These are phyloP conservation scores for Thuja plicata DNA, from an alignment of 83 land plant genomes.

Conservation along the genomic window DNA sequence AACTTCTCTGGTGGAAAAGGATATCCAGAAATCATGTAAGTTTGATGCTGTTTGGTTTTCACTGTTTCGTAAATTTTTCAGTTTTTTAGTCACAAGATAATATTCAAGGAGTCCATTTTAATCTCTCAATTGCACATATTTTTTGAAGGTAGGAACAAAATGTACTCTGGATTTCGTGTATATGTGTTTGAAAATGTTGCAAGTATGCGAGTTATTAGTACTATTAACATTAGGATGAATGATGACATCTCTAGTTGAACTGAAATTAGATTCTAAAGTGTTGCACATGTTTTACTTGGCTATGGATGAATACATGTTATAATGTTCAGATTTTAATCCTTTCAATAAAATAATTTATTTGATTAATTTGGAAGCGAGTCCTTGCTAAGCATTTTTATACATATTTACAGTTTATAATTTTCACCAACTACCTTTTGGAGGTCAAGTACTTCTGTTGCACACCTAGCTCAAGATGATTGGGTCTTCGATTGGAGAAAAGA, in stretches of 20 bases:
- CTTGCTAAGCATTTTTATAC: neutral
- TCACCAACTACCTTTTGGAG: neutral
- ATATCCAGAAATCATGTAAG: constrained; percentile 13
- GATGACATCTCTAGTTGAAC: neutral
- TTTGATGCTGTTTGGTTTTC: neutral
- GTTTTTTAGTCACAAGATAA: neutral
- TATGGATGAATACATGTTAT: neutral
- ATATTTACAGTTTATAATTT: neutral
- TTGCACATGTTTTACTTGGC: neutral
- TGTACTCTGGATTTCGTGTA: neutral
- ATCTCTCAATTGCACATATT: neutral
- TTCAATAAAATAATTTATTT: neutral
- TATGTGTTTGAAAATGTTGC: neutral
- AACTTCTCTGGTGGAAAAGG: neutral
- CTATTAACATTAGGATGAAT: neutral
- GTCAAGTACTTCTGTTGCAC: neutral
- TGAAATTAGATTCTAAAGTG: neutral
- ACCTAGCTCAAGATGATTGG: neutral
- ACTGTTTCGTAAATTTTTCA: neutral
- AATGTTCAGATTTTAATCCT: neutral
- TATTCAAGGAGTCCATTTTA: neutral
- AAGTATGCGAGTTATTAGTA: neutral
- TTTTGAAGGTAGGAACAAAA: neutral
- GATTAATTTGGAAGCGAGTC: neutral
- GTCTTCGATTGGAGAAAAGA: neutral